Evolutionary conservation across 2,329 filamentous ascomycete genomes (phyloP).

Genomic region (Xylariales sp.): DNA sequence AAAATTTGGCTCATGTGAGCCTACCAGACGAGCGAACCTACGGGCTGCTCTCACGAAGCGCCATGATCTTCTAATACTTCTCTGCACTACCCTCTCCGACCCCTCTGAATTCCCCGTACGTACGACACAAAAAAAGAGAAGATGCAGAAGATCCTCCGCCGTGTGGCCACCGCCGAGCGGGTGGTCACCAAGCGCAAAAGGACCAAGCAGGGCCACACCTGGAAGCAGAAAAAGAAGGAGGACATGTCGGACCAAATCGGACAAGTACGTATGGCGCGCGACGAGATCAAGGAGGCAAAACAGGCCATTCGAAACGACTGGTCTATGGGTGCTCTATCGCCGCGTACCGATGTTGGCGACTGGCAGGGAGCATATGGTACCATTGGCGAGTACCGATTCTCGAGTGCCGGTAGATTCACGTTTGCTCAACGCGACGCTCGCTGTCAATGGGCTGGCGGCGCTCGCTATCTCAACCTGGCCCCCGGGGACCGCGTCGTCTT

Average conservation of each 20-base stretch:
- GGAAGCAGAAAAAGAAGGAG: constrained; percentile 44
- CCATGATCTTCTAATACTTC: constrained; percentile 26
- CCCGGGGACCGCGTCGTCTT: constrained; percentile 84
- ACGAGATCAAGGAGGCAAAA: constrained; percentile 60
- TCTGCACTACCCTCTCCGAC: constrained; percentile 9
- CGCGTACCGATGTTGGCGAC: constrained; percentile 76
- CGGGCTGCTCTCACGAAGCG: constrained; percentile 10
- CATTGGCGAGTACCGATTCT: constrained; percentile 54
- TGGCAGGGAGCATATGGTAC: constrained; percentile 69
- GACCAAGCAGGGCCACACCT: constrained; percentile 43
- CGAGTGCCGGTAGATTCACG: constrained; percentile 43
- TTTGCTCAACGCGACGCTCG: constrained; percentile 50
- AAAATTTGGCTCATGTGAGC: constrained; percentile 34
- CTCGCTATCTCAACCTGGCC: constrained; percentile 70
- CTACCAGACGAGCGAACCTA: background rate
- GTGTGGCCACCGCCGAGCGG: constrained; percentile 54
- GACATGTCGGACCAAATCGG: constrained; percentile 41
- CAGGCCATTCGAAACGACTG: constrained; percentile 78
- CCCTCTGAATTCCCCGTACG: background rate
- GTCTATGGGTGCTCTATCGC: constrained; percentile 80
- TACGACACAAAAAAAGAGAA: background rate
- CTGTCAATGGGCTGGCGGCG: constrained; percentile 65
- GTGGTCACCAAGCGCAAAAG: constrained; percentile 50
- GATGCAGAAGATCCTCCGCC: constrained; percentile 52
- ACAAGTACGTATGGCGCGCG: constrained; percentile 46